Base-by-base conservation (phyloP, 345 rosid genomes). In the Isatis tinctoria region DNA sequence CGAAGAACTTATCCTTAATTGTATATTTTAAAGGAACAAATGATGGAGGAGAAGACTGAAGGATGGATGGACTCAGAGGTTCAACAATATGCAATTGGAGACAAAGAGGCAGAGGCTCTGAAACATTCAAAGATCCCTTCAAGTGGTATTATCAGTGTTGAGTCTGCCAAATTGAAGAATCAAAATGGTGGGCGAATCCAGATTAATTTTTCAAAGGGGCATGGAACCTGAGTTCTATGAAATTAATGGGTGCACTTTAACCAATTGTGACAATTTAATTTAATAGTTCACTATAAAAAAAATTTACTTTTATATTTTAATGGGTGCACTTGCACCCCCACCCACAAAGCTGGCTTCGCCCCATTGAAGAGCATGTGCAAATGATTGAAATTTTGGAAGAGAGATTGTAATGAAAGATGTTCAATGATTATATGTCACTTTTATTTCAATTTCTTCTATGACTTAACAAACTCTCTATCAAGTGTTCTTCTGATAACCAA, bases 61-160 rank as follows among this genome's bases (percentile, higher is more conserved):
- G 88, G 85, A 41, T 36, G 77, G 60, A 52, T 87, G 72, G 74
- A 88, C 75, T 82, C 85, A 0, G 91, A 87, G 64, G 64, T 87
- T 27, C 83, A 87, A 64, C 82, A 82, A 76, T 90, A 83, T 61
- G 91, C 88, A 45, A 90, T 92, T 58, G 81, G 72, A 3, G 94
- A 86, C 63, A 73, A 81, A 57, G 92, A 89, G 67, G 81, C 79
- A 0, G 93, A 90, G 37, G 93, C 89, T 56, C 74, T 95, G 82
- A 85, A 79, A 79, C 83, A 75, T 20, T 84, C 83, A 61, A 90
- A 85, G 75, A 69, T 85, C 32, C 6, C 84, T 17, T 7, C 92
- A 1, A 85, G 90, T 9, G 89, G 90, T 39, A 48, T 87, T 41
- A 12, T 87, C 13, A 90, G 93, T 60, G 88, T 90, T 61, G 85